A percentile compares a stretch with the other conserved stretches of the same genome.
phyloP scores from a whole-genome alignment of 2,329 filamentous ascomycete genomes.

The Calycina herbarum region DNA sequence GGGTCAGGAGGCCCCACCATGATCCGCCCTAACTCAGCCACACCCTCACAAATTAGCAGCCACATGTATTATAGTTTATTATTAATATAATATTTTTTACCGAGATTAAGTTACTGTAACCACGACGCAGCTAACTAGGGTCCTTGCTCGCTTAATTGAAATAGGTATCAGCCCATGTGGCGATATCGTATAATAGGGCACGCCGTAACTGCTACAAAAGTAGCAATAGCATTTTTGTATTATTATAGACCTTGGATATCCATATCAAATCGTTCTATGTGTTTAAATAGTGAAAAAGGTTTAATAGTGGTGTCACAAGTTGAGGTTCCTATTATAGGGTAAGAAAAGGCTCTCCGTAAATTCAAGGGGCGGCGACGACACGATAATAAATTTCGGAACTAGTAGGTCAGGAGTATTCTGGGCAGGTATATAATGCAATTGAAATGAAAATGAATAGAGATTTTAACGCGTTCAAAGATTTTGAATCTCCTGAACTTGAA shows the following conservation, averaged over 20 bases:
- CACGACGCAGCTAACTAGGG: conserved; percentile 5
- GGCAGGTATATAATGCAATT: conserved; percentile 5
- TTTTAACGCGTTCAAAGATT: too few relatives aligned
- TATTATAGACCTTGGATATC: conserved; percentile 8
- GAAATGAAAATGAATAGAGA: conserved; percentile 8
- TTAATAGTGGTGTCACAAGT: background rate
- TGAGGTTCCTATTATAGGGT: conserved; percentile 12
- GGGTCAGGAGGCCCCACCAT: too few relatives aligned
- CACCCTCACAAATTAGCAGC: too few relatives aligned
- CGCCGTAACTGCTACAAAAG: background rate
- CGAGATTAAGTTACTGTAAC: conserved; percentile 7
- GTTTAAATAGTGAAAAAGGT: conserved; percentile 9
- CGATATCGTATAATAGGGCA: background rate
- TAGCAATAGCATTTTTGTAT: conserved; percentile 7
- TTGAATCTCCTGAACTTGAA: too few relatives aligned
- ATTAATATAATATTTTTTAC: conserved; percentile 6
- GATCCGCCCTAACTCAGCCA: too few relatives aligned
- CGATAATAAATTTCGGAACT: conserved; percentile 17
- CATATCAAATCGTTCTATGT: conserved; percentile 11
- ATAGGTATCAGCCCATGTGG: conserved; percentile 6
- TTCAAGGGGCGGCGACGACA: conserved; percentile 16
- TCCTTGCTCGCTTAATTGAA: conserved; percentile 11
- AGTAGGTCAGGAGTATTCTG: conserved; percentile 10
- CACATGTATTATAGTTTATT: background rate
- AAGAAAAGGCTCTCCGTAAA: conserved; percentile 14